Evolutionary conservation across 176 grass and related monocot genomes (phyloP).

Genomic region (Triticum monococcum): DNA sequence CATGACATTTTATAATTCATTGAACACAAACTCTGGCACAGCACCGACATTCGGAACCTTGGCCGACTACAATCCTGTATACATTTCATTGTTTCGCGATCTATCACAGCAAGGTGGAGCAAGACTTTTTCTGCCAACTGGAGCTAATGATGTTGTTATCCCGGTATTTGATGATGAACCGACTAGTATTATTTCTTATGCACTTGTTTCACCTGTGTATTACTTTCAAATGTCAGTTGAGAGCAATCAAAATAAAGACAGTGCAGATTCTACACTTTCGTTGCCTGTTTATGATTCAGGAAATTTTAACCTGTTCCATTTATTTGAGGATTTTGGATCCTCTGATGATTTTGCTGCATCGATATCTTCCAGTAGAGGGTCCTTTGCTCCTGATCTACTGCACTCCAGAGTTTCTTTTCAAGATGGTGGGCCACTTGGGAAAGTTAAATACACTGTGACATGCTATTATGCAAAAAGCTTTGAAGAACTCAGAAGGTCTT

Average conservation of each 20-base stretch:
- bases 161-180: constrained; percentile 97
- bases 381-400: constrained; percentile 46
- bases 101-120: constrained; percentile 63
- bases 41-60: constrained; percentile 47
- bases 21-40: constrained; percentile 69
- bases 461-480: constrained; percentile 95
- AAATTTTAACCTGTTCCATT: constrained; percentile 71
- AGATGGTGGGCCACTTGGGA: constrained; percentile 67
- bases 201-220: constrained; percentile 77
- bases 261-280: constrained; percentile 50
- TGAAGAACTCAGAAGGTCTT: constrained; percentile 83
- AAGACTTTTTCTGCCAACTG: constrained; percentile 73
- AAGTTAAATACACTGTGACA: constrained; percentile 77
- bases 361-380: constrained; percentile 50
- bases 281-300: constrained; percentile 66
- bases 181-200: constrained; percentile 90
- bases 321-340: constrained; percentile 74
- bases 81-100: constrained; percentile 64
- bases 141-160: constrained; percentile 69
- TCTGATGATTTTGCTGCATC: constrained; percentile 62
- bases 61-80: constrained; percentile 67
- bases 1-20: constrained; percentile 56
- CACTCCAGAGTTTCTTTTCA: constrained; percentile 81
- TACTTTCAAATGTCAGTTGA: constrained; percentile 65
- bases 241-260: constrained; percentile 49